Conservation (phyloP, 176 grass and related monocot species). For the Chloris gayana region DNA sequence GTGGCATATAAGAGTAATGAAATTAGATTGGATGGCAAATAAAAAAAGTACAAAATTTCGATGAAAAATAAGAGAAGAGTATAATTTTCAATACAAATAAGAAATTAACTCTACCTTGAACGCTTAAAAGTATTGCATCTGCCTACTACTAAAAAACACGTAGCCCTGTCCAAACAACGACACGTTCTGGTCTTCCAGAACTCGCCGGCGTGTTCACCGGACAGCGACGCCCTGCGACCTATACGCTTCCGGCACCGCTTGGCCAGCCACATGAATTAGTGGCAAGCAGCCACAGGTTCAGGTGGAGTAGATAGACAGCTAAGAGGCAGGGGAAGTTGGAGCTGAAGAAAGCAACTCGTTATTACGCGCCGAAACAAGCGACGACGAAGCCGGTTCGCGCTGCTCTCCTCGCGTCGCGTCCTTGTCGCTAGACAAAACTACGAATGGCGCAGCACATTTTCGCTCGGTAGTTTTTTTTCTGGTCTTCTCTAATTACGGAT, state of each 20-base stretch:
- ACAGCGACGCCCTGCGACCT: slow-evolving; percentile 6
- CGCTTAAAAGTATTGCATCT: neutral
- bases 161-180: neutral
- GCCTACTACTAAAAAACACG: neutral
- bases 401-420: neutral
- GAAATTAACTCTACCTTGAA: no score
- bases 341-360: neutral
- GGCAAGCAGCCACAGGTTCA: neutral
- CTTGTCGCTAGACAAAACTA: neutral
- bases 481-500: neutral
- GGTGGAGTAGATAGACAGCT: neutral
- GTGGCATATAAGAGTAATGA: no score
- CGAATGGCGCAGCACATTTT: neutral
- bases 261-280: no score
- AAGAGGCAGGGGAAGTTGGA: neutral
- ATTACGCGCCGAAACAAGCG: neutral
- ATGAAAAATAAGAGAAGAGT: no score
- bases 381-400: neutral
- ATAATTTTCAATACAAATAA: no score
- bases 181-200: slow-evolving; percentile 15
- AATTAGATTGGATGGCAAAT: no score
- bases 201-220: neutral
- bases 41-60: no score
- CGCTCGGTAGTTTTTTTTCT: neutral
- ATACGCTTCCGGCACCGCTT: neutral